Evolutionary conservation across 2,329 filamentous ascomycete species (phyloP).

Genomic region (Myriangium duriaei): DNA sequence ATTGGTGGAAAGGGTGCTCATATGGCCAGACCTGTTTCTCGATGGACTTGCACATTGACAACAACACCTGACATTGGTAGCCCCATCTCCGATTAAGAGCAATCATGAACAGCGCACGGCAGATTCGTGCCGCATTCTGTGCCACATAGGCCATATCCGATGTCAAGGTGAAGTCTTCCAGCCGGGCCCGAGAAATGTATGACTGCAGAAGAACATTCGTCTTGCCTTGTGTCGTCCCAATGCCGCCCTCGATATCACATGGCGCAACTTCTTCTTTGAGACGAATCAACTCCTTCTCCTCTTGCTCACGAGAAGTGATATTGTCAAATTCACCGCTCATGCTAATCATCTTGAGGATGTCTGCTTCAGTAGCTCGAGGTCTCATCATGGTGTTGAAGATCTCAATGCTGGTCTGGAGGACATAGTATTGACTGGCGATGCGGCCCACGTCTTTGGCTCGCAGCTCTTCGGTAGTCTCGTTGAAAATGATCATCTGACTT

Average conservation of each 20-base stretch:
- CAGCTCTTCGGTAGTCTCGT: slow-evolving; percentile 84
- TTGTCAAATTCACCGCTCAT: slow-evolving; percentile 98
- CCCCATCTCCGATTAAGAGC: slow-evolving; percentile 92
- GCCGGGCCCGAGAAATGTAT: slow-evolving; percentile 75
- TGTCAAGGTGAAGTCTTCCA: slow-evolving; percentile 85
- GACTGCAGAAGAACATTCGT: slow-evolving; percentile 92
- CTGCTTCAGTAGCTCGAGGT: slow-evolving; percentile 72
- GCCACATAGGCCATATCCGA: slow-evolving; percentile 93
- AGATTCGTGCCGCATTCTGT: slow-evolving; percentile 90
- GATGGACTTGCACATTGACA: slow-evolving; percentile 91
- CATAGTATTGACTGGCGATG: slow-evolving; percentile 95
- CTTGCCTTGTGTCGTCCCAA: slow-evolving; percentile 65
- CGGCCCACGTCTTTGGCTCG: slow-evolving; percentile 89
- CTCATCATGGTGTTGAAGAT: slow-evolving; percentile 96
- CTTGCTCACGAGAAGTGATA: slow-evolving; percentile 80
- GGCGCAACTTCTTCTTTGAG: slow-evolving; percentile 59
- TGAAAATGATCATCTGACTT: slow-evolving; percentile 98
- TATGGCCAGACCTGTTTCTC: slow-evolving; percentile 94
- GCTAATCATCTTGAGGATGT: slow-evolving; percentile 90
- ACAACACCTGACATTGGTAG: slow-evolving; percentile 78
- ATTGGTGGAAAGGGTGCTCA: slow-evolving; percentile 89
- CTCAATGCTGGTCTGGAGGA: slow-evolving; percentile 83
- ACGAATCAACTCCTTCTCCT: slow-evolving; percentile 71
- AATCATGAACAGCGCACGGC: slow-evolving; percentile 91
- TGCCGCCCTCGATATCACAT: slow-evolving; percentile 63